Conservation (phyloP, 2,329 filamentous ascomycete species). For the Trichoderma gracile region DNA sequence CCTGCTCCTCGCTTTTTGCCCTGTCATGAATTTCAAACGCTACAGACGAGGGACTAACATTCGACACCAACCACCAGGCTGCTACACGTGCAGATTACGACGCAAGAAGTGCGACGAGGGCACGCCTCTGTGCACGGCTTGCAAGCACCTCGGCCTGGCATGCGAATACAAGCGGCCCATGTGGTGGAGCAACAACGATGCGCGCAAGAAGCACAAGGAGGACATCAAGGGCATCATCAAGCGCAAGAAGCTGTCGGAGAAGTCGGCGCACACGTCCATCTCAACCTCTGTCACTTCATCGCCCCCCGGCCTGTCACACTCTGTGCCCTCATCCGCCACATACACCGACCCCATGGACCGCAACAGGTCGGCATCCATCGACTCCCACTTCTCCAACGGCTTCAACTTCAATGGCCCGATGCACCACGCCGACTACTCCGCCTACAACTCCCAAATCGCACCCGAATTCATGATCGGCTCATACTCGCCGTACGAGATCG, state of each 20-base stretch:
- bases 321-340: conserved; percentile 76
- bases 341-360: conserved; percentile 73
- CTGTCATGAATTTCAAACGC: neutral
- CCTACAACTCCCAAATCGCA: conserved; percentile 64
- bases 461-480: conserved; percentile 58
- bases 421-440: conserved; percentile 56
- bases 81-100: conserved; percentile 67
- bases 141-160: conserved; percentile 73
- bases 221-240: conserved; percentile 97
- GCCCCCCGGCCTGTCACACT: conserved; percentile 78
- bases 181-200: conserved; percentile 96
- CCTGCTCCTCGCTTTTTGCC: neutral
- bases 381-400: conserved; percentile 72
- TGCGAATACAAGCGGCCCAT: conserved; percentile 96
- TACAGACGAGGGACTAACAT: neutral
- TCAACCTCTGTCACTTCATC: conserved; percentile 65
- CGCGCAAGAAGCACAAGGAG: conserved; percentile 84
- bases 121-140: conserved; percentile 62
- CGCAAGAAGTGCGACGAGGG: conserved; percentile 71
- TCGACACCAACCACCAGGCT: conserved; percentile 46
- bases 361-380: conserved; percentile 74
- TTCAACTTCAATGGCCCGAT: conserved; percentile 72
- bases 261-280: conserved; percentile 60
- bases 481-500: conserved; percentile 84
- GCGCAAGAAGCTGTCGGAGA: conserved; percentile 90